These are phyloP conservation scores for Platanthera zijinensis DNA, from an alignment of 106 monocot species.

Conservation along the genomic window DNA sequence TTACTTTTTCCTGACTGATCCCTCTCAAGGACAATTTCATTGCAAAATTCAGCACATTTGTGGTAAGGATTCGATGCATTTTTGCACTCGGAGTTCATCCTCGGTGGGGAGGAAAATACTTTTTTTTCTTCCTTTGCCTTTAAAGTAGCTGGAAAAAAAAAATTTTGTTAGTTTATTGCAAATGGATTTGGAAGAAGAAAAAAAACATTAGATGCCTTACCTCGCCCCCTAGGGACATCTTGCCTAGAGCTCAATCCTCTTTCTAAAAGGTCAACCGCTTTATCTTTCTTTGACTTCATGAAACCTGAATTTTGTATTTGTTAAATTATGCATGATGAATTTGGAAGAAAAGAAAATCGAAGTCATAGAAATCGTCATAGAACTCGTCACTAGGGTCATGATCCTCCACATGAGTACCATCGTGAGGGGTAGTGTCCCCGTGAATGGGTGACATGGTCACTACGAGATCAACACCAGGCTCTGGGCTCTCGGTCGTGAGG, in stretches of 20 bases:
- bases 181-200: not conserved
- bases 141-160: not conserved
- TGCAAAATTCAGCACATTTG: not conserved
- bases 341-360: not conserved
- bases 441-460: no score
- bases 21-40: not conserved
- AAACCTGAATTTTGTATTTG: no score
- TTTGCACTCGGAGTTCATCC: not conserved
- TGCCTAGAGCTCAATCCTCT: not conserved
- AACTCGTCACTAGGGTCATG: no score
- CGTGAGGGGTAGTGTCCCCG: no score
- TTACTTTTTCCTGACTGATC: not conserved
- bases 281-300: no score
- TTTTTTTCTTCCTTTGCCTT: not conserved
- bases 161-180: not conserved
- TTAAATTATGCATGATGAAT: no score
- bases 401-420: no score
- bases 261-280: no score
- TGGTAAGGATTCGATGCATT: not conserved
- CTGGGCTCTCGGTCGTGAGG: no score
- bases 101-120: not conserved
- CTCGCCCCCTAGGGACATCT: not conserved
- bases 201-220: not conserved
- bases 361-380: no score
- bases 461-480: no score